Base-by-base conservation (phyloP, 2,329 filamentous ascomycete species). In the Simplicillium sp. region DNA sequence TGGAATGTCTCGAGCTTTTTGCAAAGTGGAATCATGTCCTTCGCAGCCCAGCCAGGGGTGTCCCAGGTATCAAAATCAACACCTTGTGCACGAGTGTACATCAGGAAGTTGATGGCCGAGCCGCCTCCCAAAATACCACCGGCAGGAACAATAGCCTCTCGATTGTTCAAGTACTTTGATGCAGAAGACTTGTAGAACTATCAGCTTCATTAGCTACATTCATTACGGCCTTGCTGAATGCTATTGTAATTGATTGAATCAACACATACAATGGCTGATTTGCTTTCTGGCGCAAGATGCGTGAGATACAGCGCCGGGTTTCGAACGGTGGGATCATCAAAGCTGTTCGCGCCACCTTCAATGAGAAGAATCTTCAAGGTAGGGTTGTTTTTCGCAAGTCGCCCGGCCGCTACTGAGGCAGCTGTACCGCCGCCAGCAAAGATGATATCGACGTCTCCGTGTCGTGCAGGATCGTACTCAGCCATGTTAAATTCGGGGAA, bases 1-100 rank as follows among this genome's bases (percentile, higher is more conserved):
- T 67, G 62, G 44, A 70, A 76, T 0, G 68, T 75, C 52, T 76
- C 73, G 12, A 72, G 50, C 60, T 58, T 75, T 38, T 67, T 73
- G 46, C 71, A 53, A 39, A 70, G 64, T 0, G 70, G 68, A 4
- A 70, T 43, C 56, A 77, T 60, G 6, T 73, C 71, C 14, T 74
- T 61, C 6, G 64, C 60, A 17, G 54, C 52, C 73, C 73, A 77
- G 0, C 73, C 73, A 15, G 62, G 56, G 1, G 64, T 65, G 7
- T 72, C 64, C 71, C 71, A 77, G 13, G 62, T 61, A 47, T 76
- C 70, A 39, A 65, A 72, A 48, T 73, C 69, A 4, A 44, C 32
- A 4, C 36, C 39, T 4, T 41, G 38, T 11, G 29, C 43, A 34
- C 57, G 48, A 3, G 49, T 56, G 32, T 60, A 60, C 41, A 56